Evolutionary conservation across 176 grass and related monocot species (phyloP), one percentile per base, ranked within the genome.

Genomic region (Rhynchospora breviuscula): DNA sequence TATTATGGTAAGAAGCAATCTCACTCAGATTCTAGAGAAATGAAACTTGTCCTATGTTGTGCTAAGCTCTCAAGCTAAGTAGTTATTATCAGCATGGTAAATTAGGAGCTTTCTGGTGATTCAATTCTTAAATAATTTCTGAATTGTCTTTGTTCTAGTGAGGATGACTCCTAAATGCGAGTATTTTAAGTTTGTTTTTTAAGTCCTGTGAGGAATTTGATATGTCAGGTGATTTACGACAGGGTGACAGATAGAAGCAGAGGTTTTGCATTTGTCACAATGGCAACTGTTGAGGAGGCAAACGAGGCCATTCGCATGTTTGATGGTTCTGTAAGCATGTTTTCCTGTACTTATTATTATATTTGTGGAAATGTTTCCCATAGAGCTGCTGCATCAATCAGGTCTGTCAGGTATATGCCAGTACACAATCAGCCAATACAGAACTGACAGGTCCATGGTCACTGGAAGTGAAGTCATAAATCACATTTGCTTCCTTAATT

Each of bases 211-310:
- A 72, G 18, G 31, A 54, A 56, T 56, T 57, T 78, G 23, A 78
- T 57, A 3, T 65, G 81, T 63, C 70, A 99, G 91, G 84, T 95
- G 74, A 90, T 95, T 61, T 95, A 99, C 51, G 89, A 95, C 85
- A 88, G 87, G 51, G 87, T 91, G 64, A 95, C 96, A 14, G 79
- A 99, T 59, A 72, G 88, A 81, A 99, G 96, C 91, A 86, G 96
- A 0, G 93, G 96, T 12, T 99, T 99, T 44, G 91, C 86, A 35
- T 99, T 99, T 19, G 91, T 99, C 71, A 99, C 91, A n/a, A 99
- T 99, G 96, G 76, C 83, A 74, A 91, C 59, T 8, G 68, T 83
- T 4, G 86, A 93, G 71, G 96, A 95, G 60, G 89, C 96, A 0
- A 60, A 83, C 49, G 88, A 93, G 78, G 93, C 91, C 60, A 84